Percentiles rank a stretch among this genome's conserved stretches.
Conservation (phyloP, 805 yeast genomes). For the Yarrowia keelungensis region DNA sequence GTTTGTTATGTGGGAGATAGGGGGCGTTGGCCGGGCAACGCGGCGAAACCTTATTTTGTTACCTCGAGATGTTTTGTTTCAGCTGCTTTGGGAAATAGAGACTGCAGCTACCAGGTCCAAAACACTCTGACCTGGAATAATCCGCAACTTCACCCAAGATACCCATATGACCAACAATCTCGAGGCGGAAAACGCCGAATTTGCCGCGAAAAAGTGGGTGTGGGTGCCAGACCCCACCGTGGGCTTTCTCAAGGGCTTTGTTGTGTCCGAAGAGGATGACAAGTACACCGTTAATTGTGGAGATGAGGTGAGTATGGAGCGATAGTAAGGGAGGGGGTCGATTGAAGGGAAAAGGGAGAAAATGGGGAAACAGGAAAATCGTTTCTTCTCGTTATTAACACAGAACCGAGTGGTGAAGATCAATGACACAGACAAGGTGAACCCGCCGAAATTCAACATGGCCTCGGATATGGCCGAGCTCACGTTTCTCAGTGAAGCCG, state of each 20-base stretch:
- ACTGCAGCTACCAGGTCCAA: constrained; percentile 8
- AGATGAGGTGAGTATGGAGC: constrained; percentile 48
- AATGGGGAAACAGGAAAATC: no score
- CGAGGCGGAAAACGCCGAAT: constrained; percentile 45
- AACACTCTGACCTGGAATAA: constrained; percentile 3
- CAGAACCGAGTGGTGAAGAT: constrained; percentile 54
- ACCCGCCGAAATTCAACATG: constrained; percentile 88
- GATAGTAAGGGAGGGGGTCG: no score
- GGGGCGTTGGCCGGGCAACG: constrained; percentile 13
- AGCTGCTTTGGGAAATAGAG: constrained; percentile 5
- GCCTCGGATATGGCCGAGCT: constrained; percentile 95
- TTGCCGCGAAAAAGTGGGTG: constrained; percentile 62
- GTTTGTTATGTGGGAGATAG: not conserved
- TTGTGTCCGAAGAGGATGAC: constrained; percentile 55
- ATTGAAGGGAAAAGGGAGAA: no score
- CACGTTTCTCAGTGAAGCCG: constrained; percentile 92
- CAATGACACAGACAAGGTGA: constrained; percentile 66
- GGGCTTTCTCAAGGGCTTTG: constrained; percentile 67
- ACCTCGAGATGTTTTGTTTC: constrained; percentile 19
- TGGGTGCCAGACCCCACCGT: constrained; percentile 74
- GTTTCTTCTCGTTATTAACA: constrained; percentile 24
- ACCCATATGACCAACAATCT: constrained; percentile 33
- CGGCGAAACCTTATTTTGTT: not conserved
- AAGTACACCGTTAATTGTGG: constrained; percentile 53
- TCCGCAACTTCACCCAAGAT: not conserved